Base-by-base conservation (phyloP, 2,329 filamentous ascomycete genomes). In the Claviceps purpurea region DNA sequence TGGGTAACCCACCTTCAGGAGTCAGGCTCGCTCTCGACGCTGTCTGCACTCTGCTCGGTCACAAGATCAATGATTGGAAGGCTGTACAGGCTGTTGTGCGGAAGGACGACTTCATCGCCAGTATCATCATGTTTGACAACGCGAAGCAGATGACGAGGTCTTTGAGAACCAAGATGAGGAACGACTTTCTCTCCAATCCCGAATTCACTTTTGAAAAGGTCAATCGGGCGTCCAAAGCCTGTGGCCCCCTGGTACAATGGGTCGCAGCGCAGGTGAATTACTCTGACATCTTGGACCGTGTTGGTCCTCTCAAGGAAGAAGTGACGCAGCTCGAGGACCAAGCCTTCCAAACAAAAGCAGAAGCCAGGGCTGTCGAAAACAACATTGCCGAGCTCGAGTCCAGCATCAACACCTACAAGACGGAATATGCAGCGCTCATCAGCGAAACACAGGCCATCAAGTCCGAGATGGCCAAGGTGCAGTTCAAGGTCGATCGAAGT, bases 361-460 rank as follows among this genome's bases (percentile, higher is more conserved):
- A 95, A 65, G 93, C 93, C 7, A 85, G 89, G 69, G 88, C 89
- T 14, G 93, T 96, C 48, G 85, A 95, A 68, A 85, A 89, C 63
- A 91, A 86, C 49, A 93, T 98, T 60, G 77, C 77, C 49, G 79
- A 81, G 55, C 79, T 98, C 11, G 93, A 97, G 68, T 76, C 82
- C 59, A 96, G 90, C 67, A 98, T 98, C 65, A 87, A 84, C 39
- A 89, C 82, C 0, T 97, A 97, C 79, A 96, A 97, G 78, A 84
- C 81, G 1, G 93, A 98, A 70, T 98, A 98, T 63, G 91, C 90
- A 46, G 84, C 88, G 6, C 79, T 98, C 56, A 96, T 98, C 65
- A 95, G 90, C 67, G 89, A 98, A 72, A 96, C 90, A 0, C 87
- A 97, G 67, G 87, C 89, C 4, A 97, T 98, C 79, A 97, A 97